Evolutionary conservation across 805 yeast genomes (phyloP).

Genomic region (Hanseniaspora mollemarum): DNA sequence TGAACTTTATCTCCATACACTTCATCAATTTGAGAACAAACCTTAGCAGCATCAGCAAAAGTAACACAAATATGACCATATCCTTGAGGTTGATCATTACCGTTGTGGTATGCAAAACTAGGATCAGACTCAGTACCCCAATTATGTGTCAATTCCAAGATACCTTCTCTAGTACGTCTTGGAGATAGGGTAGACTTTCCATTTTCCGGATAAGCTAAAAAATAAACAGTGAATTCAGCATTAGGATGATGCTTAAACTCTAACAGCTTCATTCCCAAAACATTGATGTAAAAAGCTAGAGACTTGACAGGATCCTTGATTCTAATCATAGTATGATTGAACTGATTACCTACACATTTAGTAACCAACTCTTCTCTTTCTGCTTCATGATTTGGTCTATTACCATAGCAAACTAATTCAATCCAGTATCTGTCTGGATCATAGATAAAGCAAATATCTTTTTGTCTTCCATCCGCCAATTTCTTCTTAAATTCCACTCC

Average conservation of each 20-base stretch:
- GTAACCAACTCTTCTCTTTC: constrained; percentile 18
- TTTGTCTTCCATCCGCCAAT: constrained; percentile 81
- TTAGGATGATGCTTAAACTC: constrained; percentile 44
- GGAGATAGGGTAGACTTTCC: constrained; percentile 24
- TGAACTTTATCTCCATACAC: constrained; percentile 40
- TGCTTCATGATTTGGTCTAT: constrained; percentile 17
- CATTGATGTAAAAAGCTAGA: constrained; percentile 63
- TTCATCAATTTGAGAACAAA: constrained; percentile 39
- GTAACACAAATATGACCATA: constrained; percentile 78
- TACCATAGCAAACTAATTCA: constrained; percentile 60
- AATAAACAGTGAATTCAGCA: constrained; percentile 78
- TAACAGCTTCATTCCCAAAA: constrained; percentile 68
- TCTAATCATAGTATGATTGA: constrained; percentile 89
- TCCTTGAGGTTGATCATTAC: constrained; percentile 70
- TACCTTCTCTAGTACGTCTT: constrained; percentile 44
- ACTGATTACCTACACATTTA: constrained; percentile 26
- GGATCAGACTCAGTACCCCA: constrained; percentile 86
- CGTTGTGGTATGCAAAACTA: constrained; percentile 67
- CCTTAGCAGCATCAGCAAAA: constrained; percentile 42
- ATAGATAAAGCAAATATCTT: constrained; percentile 82
- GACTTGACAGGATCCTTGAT: constrained; percentile 73
- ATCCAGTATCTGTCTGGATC: constrained; percentile 98
- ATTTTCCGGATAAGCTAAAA: constrained; percentile 37
- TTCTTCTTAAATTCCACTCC: constrained; percentile 74
- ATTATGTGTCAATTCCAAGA: constrained; percentile 85